Conservation (phyloP, 176 grass and related monocot species). For the Oryza brachyantha region DNA sequence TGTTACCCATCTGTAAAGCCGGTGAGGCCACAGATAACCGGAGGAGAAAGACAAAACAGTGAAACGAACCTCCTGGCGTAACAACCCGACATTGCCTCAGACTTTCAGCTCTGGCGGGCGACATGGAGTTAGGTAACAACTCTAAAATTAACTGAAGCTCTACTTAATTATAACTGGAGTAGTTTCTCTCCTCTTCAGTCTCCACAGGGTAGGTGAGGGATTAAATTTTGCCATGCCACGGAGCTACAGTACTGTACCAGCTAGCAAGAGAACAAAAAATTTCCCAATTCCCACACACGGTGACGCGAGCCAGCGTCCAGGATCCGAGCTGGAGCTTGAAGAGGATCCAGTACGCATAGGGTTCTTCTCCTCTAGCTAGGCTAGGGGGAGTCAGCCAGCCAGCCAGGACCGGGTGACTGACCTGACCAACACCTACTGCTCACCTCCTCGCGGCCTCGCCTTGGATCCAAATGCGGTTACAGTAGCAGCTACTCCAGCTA, state of each 20-base stretch:
- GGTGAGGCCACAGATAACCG: not conserved
- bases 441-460: not conserved
- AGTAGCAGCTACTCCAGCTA: not conserved
- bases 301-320: not conserved
- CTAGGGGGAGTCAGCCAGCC: not conserved
- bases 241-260: no score
- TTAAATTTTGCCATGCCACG: not conserved
- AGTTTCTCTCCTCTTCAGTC: not conserved
- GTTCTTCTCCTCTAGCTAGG: not conserved
- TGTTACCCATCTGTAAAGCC: not conserved
- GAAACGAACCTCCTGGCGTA: not conserved
- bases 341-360: not conserved
- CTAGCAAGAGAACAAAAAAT: not conserved
- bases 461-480: slow-evolving; percentile 25
- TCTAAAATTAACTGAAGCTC: not conserved
- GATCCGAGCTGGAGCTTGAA: not conserved
- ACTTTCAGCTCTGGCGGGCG: not conserved
- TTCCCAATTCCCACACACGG: not conserved
- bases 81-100: not conserved
- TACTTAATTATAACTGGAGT: not conserved
- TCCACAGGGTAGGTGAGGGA: not conserved
- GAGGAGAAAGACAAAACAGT: not conserved
- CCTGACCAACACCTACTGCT: not conserved
- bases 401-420: no score
- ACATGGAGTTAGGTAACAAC: not conserved